Percentiles rank a stretch among this genome's conserved stretches.
These are phyloP conservation scores for Talaromyces ruber DNA, from an alignment of 495 filamentous ascomycete species.

Conservation along the genomic window DNA sequence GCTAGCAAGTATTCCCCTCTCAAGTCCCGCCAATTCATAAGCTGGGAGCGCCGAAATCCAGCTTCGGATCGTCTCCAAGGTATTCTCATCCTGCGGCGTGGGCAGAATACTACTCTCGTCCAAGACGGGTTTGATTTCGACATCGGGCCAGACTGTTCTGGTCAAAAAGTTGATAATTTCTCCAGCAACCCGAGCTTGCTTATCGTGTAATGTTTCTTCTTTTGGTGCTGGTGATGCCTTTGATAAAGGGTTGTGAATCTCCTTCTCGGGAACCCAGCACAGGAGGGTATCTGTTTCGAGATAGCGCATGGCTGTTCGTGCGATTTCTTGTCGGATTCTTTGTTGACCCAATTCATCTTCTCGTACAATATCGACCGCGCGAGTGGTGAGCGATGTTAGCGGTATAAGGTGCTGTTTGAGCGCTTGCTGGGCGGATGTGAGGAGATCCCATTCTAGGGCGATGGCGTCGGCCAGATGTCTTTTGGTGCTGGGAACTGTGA, in stretches of 20 bases:
- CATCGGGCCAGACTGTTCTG: conserved; percentile 73
- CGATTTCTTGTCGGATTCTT: conserved; percentile 47
- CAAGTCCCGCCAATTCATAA: conserved; percentile 79
- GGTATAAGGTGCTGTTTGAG: conserved; percentile 74
- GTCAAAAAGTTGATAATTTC: conserved; percentile 64
- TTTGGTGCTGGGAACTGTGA: conserved; percentile 66
- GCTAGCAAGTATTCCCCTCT: conserved; percentile 70
- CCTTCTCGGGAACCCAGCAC: conserved; percentile 73
- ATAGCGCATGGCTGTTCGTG: conserved; percentile 67
- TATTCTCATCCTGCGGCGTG: conserved; percentile 56
- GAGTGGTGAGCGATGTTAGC: conserved; percentile 73
- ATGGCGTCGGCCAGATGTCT: conserved; percentile 77
- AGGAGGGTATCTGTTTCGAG: conserved; percentile 89
- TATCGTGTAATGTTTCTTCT: conserved; percentile 47
- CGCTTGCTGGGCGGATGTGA: conserved; percentile 71
- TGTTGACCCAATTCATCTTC: conserved; percentile 47
- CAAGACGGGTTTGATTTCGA: conserved; percentile 68
- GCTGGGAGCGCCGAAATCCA: conserved; percentile 67
- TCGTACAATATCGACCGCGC: conserved; percentile 67
- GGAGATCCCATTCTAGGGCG: conserved; percentile 85
- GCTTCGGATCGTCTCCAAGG: conserved; percentile 61
- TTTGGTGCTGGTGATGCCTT: conserved; percentile 19
- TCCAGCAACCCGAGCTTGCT: conserved; percentile 58
- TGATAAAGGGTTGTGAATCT: conserved; percentile 6
- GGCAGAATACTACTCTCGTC: conserved; percentile 67